Percentiles rank a stretch among this genome's conserved stretches.
phyloP scores from a whole-genome alignment of 495 filamentous ascomycete species.

The Penicillium lagena region DNA sequence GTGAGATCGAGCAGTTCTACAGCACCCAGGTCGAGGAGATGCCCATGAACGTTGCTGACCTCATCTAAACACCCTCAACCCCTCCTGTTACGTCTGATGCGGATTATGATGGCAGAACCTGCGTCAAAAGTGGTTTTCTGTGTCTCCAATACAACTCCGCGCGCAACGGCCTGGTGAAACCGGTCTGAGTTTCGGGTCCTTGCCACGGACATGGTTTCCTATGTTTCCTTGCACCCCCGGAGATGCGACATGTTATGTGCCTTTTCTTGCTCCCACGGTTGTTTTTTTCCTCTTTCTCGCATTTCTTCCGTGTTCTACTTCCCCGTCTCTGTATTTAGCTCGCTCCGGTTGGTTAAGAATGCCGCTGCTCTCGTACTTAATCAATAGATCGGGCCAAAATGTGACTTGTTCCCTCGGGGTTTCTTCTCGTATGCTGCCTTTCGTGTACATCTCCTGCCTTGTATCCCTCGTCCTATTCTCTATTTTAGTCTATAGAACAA shows the following conservation, averaged over 20 bases:
- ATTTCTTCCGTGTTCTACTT: constrained; percentile 19
- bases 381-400: constrained; percentile 39
- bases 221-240: constrained; percentile 32
- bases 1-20: constrained; percentile 81
- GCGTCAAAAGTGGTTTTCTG: constrained; percentile 46
- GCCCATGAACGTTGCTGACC: constrained; percentile 57
- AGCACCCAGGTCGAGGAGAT: constrained; percentile 59
- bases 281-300: constrained; percentile 17
- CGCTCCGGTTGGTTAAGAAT: constrained; percentile 40
- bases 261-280: constrained; percentile 39
- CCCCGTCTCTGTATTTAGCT: constrained; percentile 31
- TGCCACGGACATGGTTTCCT: constrained; percentile 30
- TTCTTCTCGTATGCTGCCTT: constrained; percentile 20
- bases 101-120: constrained; percentile 40
- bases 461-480: too few species aligned
- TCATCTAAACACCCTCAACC: constrained; percentile 41
- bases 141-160: constrained; percentile 32
- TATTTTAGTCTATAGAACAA: too few species aligned
- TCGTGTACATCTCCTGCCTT: background rate
- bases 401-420: constrained; percentile 33
- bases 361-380: constrained; percentile 30
- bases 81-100: constrained; percentile 32
- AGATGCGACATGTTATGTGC: constrained; percentile 39
- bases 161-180: constrained; percentile 15
- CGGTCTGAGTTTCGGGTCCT: constrained; percentile 4